Conservation (phyloP, 1,139 yeast genomes). For the Saccharomyces hybrid region DNA sequence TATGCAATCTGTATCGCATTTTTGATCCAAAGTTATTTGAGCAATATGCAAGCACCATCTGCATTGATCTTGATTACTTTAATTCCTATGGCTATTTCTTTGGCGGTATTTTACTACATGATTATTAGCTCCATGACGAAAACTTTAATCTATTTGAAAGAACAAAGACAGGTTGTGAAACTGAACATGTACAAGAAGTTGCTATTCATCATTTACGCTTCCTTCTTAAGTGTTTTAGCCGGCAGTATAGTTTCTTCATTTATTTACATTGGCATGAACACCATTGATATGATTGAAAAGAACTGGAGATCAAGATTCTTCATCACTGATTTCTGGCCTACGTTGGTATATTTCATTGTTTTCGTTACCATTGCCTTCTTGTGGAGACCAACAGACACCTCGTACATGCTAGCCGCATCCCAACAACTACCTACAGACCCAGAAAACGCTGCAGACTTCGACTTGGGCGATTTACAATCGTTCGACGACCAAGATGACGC, state of each 20-base stretch:
- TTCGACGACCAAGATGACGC: constrained; percentile 23
- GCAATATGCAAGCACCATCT: constrained; percentile 40
- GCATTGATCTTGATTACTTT: constrained; percentile 39
- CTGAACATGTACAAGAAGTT: constrained; percentile 76
- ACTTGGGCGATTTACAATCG: constrained; percentile 65
- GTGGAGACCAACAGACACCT: constrained; percentile 97
- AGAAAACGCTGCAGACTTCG: constrained; percentile 67
- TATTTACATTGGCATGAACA: constrained; percentile 64
- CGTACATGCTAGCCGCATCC: constrained; percentile 90
- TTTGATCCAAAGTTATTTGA: constrained; percentile 60
- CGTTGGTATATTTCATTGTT: constrained; percentile 75
- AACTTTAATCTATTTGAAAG: constrained; percentile 65
- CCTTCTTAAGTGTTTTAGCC: constrained; percentile 49
- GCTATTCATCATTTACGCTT: constrained; percentile 64
- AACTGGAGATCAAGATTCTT: constrained; percentile 93
- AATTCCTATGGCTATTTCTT: constrained; percentile 64
- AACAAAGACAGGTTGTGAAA: constrained; percentile 89
- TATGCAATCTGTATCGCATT: constrained; percentile 62
- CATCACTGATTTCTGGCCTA: constrained; percentile 90
- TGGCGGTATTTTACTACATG: constrained; percentile 67
- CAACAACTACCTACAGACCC: constrained; percentile 85
- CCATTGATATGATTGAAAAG: constrained; percentile 70
- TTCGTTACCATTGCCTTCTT: constrained; percentile 80
- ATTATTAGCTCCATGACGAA: constrained; percentile 65
- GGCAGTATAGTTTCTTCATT: constrained; percentile 70